Base-by-base conservation (phyloP, 2,329 filamentous ascomycete genomes). In the Amesomyces nigricolor region DNA sequence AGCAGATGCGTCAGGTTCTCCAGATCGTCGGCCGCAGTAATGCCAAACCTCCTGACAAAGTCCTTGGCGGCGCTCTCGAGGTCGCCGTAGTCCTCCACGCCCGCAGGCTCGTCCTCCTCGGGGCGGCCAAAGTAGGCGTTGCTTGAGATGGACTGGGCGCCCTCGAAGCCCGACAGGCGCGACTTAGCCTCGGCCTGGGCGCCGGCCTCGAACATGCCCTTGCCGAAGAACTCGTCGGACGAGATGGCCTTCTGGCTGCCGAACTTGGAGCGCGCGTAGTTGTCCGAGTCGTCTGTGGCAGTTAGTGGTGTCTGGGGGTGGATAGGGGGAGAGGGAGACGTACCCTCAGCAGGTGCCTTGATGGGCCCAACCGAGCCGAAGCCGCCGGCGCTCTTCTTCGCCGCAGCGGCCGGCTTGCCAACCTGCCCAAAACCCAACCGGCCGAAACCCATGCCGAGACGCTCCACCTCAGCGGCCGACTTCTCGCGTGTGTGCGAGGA, bases 191-290 rank as follows among this genome's bases (percentile, higher is more conserved):
- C 92, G 50, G 84, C 78, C 68, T 94, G 87, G 8, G 87, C 83
- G 53, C 78, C 79, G 38, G 91, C 85, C 69, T 99, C 91, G 72
- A 86, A 97, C 53, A 81, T 75, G 51, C 91, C 89, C 70, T 94
- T 92, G 66, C 92, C 91, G 69, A 99, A 99, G 79, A 95, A 99
- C 70, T 99, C 94, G 70, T 99, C 94, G 0, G 91, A 96, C 0
- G 91, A 96, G 63, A 99, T 99, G 64, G 89, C 89, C 78, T 97
- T 97, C 71, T 99, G 94, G 43, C 73, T 74, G 58, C 91, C 92
- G 67, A 99, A 99, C 72, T 96, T 96, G 67, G 82, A 77, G 65
- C 89, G 88, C 5, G 91, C 90, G 68, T 89, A 95, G 67, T 83
- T 85, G 66, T 96, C 84, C 53, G 87, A 85, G 56, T 96, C 90